Evolutionary conservation across 345 rosid genomes (phyloP).

Genomic region (Noccaea caerulescens): DNA sequence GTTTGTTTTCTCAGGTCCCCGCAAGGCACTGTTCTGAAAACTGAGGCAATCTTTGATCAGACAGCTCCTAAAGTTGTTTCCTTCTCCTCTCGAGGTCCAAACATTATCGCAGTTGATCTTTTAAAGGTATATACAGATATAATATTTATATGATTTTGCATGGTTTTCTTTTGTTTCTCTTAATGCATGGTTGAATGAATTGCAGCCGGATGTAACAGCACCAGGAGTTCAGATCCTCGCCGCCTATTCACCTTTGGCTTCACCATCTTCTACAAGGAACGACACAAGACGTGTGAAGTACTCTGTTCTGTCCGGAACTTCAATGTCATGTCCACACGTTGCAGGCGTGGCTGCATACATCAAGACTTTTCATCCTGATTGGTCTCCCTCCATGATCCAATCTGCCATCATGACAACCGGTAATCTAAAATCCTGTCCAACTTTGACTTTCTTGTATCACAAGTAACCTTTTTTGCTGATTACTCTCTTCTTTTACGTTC

Average conservation of each 20-base stretch:
- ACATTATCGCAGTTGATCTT: slow-evolving; percentile 24
- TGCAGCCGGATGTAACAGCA: slow-evolving; percentile 57
- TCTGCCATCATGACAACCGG: slow-evolving; percentile 72
- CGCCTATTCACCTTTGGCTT: slow-evolving; percentile 42
- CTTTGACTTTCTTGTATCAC: background rate
- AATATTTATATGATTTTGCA: background rate
- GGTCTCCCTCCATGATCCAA: slow-evolving; percentile 63
- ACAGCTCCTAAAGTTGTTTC: slow-evolving; percentile 38
- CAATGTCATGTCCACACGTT: slow-evolving; percentile 63
- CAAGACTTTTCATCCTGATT: slow-evolving; percentile 50
- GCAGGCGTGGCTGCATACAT: slow-evolving; percentile 53
- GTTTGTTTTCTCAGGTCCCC: slow-evolving; percentile 27
- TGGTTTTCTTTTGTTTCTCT: background rate
- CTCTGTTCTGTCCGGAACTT: slow-evolving; percentile 50
- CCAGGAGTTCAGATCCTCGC: slow-evolving; percentile 56
- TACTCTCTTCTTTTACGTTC: background rate
- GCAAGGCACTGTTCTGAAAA: slow-evolving; percentile 35
- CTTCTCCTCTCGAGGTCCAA: slow-evolving; percentile 51
- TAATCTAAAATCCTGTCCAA: slow-evolving; percentile 12
- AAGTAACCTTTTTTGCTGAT: background rate
- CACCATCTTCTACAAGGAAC: background rate
- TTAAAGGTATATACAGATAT: slow-evolving; percentile 32
- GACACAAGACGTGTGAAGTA: slow-evolving; percentile 39
- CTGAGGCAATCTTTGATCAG: slow-evolving; percentile 26
- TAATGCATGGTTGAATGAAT: background rate